Conservation (phyloP, 179 eudicot genomes). For the Beta lomatogona region DNA sequence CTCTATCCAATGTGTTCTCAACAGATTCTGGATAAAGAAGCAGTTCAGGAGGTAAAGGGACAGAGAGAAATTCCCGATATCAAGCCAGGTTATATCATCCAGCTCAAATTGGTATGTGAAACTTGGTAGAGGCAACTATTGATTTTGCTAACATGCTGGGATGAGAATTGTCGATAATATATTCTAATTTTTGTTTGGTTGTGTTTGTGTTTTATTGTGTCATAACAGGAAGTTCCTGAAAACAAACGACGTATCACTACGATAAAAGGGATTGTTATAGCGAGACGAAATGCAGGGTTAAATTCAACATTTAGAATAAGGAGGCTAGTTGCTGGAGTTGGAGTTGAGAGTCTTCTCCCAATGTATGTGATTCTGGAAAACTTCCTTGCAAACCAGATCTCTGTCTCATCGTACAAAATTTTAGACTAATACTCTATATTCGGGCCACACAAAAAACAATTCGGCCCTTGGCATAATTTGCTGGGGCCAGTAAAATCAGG, state of each 20-base stretch:
- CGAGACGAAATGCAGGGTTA: slow-evolving; percentile 89
- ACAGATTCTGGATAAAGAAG: slow-evolving; percentile 94
- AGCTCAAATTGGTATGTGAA: slow-evolving; percentile 83
- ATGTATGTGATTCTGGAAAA: slow-evolving; percentile 54
- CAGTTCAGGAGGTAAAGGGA: slow-evolving; percentile 65
- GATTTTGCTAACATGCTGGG: slow-evolving; percentile 10
- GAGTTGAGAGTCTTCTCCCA: slow-evolving; percentile 82
- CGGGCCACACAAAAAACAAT: not conserved
- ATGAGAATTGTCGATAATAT: not conserved
- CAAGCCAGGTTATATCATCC: slow-evolving; percentile 79
- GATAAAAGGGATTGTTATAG: slow-evolving; percentile 82
- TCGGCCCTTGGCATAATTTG: not conserved
- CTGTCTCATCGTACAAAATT: not conserved
- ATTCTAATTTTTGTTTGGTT: not conserved
- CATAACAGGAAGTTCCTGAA: slow-evolving; percentile 77
- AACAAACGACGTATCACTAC: slow-evolving; percentile 79
- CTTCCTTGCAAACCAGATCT: not conserved
- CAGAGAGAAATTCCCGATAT: slow-evolving; percentile 80
- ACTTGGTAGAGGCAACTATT: slow-evolving; percentile 14
- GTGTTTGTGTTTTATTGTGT: slow-evolving; percentile 18
- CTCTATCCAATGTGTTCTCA: not conserved
- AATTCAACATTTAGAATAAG: slow-evolving; percentile 76
- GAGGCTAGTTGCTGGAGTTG: slow-evolving; percentile 86
- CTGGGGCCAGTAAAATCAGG: not conserved
- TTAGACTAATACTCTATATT: not conserved